Conservation (phyloP, 805 yeast genomes). For the Barnettozyma sp. region DNA sequence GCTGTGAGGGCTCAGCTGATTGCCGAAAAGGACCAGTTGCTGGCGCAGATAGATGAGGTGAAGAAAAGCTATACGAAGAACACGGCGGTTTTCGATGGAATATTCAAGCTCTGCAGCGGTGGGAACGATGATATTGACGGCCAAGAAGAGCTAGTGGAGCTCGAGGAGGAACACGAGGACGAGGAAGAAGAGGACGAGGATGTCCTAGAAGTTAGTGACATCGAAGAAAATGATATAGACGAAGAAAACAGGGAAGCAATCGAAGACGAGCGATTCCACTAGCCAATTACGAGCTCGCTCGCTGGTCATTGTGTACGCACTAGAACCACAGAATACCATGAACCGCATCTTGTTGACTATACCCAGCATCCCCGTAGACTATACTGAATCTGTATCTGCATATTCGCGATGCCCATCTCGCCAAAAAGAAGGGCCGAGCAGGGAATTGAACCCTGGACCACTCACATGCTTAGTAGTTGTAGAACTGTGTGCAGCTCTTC, state of each 20-base stretch:
- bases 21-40: slow-evolving; percentile 2
- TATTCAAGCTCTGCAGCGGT: slow-evolving; percentile 6
- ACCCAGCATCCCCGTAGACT: too few relatives aligned
- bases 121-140: slow-evolving; percentile 1
- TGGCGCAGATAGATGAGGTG: slow-evolving; percentile 9
- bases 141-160: slow-evolving; percentile 2
- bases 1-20: slow-evolving; percentile 2
- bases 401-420: too few relatives aligned
- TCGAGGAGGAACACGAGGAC: not conserved
- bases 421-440: slow-evolving; percentile 22
- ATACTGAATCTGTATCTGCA: too few relatives aligned
- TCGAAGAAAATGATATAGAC: not conserved
- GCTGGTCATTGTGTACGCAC: too few relatives aligned
- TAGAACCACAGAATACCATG: not conserved
- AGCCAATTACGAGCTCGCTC: too few relatives aligned
- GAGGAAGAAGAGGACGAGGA: slow-evolving; percentile 20
- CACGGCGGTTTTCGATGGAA: slow-evolving; percentile 7
- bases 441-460: slow-evolving; percentile 28
- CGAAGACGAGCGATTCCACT: not conserved
- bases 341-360: not conserved
- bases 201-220: not conserved
- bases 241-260: not conserved
- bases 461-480: slow-evolving; percentile 18
- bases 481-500: slow-evolving; percentile 7
- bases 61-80: slow-evolving; percentile 7